Conservation (phyloP, 257 asterid species). For the Nicotiana noctiflora region DNA sequence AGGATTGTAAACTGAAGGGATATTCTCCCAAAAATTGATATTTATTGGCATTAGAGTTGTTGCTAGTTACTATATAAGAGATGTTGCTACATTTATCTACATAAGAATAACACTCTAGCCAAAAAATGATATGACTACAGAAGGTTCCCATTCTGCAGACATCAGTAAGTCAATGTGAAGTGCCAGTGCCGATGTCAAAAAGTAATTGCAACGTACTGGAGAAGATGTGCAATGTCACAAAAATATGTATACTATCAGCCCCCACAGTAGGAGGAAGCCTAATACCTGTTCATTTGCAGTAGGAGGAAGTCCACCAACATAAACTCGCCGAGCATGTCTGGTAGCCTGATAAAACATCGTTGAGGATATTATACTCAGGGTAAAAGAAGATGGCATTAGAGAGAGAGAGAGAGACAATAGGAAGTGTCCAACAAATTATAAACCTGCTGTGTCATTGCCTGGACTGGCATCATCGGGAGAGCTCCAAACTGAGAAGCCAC, state of each 20-base stretch:
- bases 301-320: slow-evolving; percentile 96
- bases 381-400: neutral
- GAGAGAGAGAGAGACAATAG: neutral
- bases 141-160: neutral
- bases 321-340: slow-evolving; percentile 90
- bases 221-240: neutral
- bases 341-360: slow-evolving; percentile 64
- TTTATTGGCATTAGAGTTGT: neutral
- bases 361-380: neutral
- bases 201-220: neutral
- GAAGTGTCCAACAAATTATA: neutral
- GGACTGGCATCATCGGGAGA: slow-evolving; percentile 73
- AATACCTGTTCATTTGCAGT: slow-evolving; percentile 91
- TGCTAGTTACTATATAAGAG: neutral
- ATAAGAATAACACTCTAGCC: neutral
- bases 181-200: neutral
- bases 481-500: slow-evolving; percentile 52
- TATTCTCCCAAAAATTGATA: neutral
- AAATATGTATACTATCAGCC: neutral
- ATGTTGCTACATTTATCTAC: too few relatives aligned
- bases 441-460: slow-evolving; percentile 99
- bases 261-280: neutral
- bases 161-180: neutral
- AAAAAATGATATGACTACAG: neutral
- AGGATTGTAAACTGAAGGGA: neutral